Evolutionary conservation across 345 rosid genomes (phyloP).

Genomic region (Brassica nigra): DNA sequence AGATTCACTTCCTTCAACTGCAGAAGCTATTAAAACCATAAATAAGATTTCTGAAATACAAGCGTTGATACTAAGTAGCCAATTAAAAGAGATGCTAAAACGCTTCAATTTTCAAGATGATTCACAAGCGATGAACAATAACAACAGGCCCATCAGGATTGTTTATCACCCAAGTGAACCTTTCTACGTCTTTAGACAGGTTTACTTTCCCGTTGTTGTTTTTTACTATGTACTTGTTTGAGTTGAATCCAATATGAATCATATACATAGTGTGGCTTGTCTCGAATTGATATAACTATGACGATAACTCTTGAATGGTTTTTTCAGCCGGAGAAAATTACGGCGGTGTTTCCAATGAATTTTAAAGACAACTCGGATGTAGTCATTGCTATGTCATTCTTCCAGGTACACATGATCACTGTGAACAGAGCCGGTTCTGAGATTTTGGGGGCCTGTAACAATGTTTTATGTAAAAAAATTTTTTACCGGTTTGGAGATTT

Average conservation of each 20-base stretch:
- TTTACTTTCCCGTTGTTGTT: slow-evolving; percentile 24
- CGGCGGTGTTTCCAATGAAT: slow-evolving; percentile 84
- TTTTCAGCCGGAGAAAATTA: slow-evolving; percentile 59
- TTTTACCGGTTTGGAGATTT: no score
- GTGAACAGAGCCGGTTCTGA: no score
- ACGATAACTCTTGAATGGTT: neutral
- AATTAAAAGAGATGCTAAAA: slow-evolving; percentile 74
- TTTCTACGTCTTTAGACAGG: slow-evolving; percentile 84
- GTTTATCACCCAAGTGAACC: slow-evolving; percentile 72
- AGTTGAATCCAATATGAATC: neutral
- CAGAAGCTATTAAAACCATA: slow-evolving; percentile 68
- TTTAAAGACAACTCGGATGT: slow-evolving; percentile 82
- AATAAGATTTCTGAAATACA: slow-evolving; percentile 65
- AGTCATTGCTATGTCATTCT: slow-evolving; percentile 74
- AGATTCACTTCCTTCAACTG: neutral
- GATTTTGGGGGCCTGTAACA: no score
- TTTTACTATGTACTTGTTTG: neutral
- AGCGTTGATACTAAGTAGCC: slow-evolving; percentile 67
- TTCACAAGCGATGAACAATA: slow-evolving; percentile 30
- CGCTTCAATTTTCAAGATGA: slow-evolving; percentile 46
- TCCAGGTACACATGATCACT: slow-evolving; percentile 58
- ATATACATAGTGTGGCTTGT: neutral
- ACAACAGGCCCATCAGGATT: slow-evolving; percentile 59
- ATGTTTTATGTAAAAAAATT: no score
- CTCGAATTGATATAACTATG: neutral